Conservation (phyloP, 805 yeast genomes). For the Metschnikowia continentalis region DNA sequence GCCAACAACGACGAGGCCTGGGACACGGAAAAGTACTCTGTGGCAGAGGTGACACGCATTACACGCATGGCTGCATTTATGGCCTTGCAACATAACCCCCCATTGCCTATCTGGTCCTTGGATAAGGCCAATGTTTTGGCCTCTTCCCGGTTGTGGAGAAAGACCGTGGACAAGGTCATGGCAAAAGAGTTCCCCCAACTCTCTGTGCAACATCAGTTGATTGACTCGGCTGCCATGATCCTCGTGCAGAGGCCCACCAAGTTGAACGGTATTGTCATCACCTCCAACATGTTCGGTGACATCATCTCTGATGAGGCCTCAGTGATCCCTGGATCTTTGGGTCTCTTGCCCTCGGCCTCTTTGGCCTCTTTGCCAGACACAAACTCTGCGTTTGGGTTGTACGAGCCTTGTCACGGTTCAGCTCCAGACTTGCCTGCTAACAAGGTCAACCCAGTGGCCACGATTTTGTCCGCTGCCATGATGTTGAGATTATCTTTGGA, state of each 20-base stretch:
- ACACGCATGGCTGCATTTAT: constrained; percentile 97
- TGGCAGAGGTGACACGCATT: constrained; percentile 89
- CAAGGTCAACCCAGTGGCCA: constrained; percentile 93
- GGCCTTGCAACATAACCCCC: constrained; percentile 91
- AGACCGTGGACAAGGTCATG: constrained; percentile 82
- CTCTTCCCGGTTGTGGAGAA: constrained; percentile 94
- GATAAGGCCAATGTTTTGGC: constrained; percentile 98
- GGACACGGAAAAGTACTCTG: constrained; percentile 91
- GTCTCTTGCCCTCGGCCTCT: constrained; percentile 93
- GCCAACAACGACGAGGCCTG: constrained; percentile 65
- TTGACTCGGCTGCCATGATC: constrained; percentile 99
- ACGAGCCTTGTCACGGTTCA: constrained; percentile 98
- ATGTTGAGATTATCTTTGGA: constrained; percentile 91
- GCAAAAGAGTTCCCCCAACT: constrained; percentile 86
- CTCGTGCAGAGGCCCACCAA: constrained; percentile 86
- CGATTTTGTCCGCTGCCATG: constrained; percentile 94
- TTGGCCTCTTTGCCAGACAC: constrained; percentile 96
- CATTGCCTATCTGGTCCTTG: constrained; percentile 90
- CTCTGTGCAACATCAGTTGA: constrained; percentile 85
- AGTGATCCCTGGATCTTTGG: constrained; percentile 96
- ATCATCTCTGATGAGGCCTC: constrained; percentile 97
- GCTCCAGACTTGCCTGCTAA: constrained; percentile 90
- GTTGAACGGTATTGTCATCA: constrained; percentile 87
- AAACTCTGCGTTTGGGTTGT: constrained; percentile 89
- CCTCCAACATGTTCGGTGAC: constrained; percentile 97